Conservation (phyloP, 1,139 yeast species). For the Insectozyma bohioensis region DNA sequence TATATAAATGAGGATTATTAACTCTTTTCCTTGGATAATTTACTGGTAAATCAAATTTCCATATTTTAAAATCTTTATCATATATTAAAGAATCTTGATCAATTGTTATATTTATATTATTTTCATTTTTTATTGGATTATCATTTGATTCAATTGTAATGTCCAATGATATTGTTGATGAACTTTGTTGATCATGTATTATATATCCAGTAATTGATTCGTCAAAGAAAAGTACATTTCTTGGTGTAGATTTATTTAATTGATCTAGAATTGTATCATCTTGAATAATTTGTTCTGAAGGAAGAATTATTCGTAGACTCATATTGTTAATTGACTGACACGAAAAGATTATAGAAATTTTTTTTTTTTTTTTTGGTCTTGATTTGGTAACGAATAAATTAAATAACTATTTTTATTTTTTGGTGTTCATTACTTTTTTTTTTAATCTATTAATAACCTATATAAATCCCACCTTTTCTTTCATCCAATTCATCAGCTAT, state of each 20-base stretch:
- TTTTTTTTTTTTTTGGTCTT: constrained; percentile 1
- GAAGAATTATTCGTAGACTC: constrained; percentile 14
- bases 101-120: constrained; percentile 3
- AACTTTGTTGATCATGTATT: constrained; percentile 17
- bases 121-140: constrained; percentile 10
- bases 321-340: constrained; percentile 4
- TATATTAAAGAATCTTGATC: constrained; percentile 7
- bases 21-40: constrained; percentile 38
- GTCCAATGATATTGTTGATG: constrained; percentile 21
- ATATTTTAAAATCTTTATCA: constrained; percentile 18
- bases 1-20: constrained; percentile 28
- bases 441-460: constrained; percentile 32
- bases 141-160: constrained; percentile 31
- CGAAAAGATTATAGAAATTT: neutral
- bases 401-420: neutral
- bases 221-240: constrained; percentile 32
- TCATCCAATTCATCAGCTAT: constrained; percentile 41
- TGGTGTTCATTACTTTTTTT: constrained; percentile 1
- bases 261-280: constrained; percentile 3
- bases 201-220: constrained; percentile 38
- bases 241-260: constrained; percentile 2
- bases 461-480: constrained; percentile 43
- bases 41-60: constrained; percentile 37
- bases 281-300: constrained; percentile 6
- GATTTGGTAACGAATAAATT: too few relatives aligned